Evolutionary conservation across 2,329 filamentous ascomycete species (phyloP).

Genomic region (Talaromyces albobiverticillius): DNA sequence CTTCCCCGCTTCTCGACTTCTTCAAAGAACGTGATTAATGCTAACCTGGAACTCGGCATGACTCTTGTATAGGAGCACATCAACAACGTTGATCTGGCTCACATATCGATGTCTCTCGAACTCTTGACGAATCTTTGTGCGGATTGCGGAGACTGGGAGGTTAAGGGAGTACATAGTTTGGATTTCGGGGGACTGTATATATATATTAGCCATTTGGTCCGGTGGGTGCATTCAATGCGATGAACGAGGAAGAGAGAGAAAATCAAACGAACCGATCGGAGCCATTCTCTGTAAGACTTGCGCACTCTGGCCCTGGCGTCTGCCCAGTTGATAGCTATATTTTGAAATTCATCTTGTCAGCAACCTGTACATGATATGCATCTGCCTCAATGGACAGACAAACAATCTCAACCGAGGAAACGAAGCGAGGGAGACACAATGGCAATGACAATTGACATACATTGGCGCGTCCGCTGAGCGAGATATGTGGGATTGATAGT

Average conservation of each 20-base stretch:
- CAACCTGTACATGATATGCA: slow-evolving; percentile 17
- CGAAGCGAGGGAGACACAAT: slow-evolving; percentile 6
- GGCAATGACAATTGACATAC: slow-evolving; percentile 51
- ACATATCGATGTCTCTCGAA: slow-evolving; percentile 96
- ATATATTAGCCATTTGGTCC: not conserved
- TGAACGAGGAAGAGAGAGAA: slow-evolving; percentile 5
- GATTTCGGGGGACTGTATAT: slow-evolving; percentile 80
- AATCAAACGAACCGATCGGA: slow-evolving; percentile 75
- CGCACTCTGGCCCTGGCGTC: slow-evolving; percentile 87
- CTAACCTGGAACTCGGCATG: slow-evolving; percentile 89
- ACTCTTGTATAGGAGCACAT: slow-evolving; percentile 86
- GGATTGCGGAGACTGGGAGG: slow-evolving; percentile 79
- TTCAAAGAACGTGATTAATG: not conserved
- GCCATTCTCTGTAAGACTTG: slow-evolving; percentile 89
- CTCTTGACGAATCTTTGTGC: slow-evolving; percentile 92
- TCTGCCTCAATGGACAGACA: not conserved
- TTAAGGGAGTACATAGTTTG: slow-evolving; percentile 96
- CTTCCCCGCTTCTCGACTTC: not conserved
- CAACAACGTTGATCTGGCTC: slow-evolving; percentile 80
- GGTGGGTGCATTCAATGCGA: not conserved
- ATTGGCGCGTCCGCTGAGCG: slow-evolving; percentile 74
- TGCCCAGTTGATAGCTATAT: slow-evolving; percentile 76
- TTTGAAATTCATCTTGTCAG: slow-evolving; percentile 21
- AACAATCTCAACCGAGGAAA: not conserved
- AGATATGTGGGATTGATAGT: slow-evolving; percentile 92